Evolutionary conservation across 768 basidiomycete genomes (phyloP), one percentile per base, ranked within the genome.

Genomic region (Suillus tomentosus): DNA sequence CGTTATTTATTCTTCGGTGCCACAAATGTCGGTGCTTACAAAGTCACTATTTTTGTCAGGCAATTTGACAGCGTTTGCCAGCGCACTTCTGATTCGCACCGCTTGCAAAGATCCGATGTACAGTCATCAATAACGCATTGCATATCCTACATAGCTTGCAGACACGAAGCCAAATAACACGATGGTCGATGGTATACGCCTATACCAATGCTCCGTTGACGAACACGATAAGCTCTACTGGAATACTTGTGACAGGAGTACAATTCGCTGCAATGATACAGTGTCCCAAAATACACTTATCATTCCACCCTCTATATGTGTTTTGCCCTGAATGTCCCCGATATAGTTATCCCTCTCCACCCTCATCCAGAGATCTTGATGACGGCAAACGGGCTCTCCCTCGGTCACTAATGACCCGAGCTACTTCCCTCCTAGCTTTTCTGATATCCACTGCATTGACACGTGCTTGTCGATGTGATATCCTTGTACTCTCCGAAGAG

Each of bases 391-490:
- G 36, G 43, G 7, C 36, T 54, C 37, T 39, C 40, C 51, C 57
- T 50, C 51, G 39, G 40, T 17, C 40, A 27, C 57, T 9, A 37
- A n/a, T 27, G 14, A 19, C 40, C 45, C 40, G 24, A 42, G 24
- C 37, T 75, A 73, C 71, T 69, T 73, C 53, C 60, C 71, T 43
- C 71, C 61, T 5, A 76, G 67, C 58, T 66, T 65, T 57, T 76
- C 76, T 8, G 66, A 70, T 55, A 76, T 66, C 76, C 71, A 76
- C 34, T 71, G 71, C 3, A 50, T 17, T 14, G 76, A 69, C 40
- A 74, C 73, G 51, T 74, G 67, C 56, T 75, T 76, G 55, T 76
- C 74, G 9, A 76, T 57, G 15, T 66, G 67, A 45, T 67, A 76
- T 54, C 71, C 74, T 13, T 77, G 74, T 39, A 66, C 43, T 60